Evolutionary conservation across 163 green algal genomes (phyloP).

Genomic region (Coccomyxa subellipsoidea): DNA sequence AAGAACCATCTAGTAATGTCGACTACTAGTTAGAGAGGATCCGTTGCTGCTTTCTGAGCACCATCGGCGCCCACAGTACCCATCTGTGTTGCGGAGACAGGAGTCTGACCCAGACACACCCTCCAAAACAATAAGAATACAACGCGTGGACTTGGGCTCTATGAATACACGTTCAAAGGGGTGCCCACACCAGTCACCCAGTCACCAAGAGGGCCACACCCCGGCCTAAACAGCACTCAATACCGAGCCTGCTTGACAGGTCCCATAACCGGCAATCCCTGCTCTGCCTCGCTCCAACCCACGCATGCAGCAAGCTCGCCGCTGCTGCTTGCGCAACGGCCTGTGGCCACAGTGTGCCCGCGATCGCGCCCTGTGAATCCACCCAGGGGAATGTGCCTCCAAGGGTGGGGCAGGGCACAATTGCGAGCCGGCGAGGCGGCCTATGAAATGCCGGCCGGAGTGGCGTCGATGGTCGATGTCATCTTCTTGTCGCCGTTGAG

Average conservation of each 20-base stretch:
- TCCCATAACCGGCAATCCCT: too few species aligned
- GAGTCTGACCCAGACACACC: neutral
- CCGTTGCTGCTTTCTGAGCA: neutral
- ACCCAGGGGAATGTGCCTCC: too few species aligned
- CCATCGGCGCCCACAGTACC: neutral
- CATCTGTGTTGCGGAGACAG: neutral
- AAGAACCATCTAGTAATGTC: neutral
- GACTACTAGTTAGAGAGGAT: neutral
- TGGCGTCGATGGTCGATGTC: slow-evolving; percentile 53
- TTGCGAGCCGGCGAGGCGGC: neutral
- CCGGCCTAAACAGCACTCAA: too few species aligned
- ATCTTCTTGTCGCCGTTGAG: slow-evolving; percentile 96
- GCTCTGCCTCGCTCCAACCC: too few species aligned
- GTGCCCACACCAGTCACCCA: neutral
- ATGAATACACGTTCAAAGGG: neutral
- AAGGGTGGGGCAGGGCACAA: neutral
- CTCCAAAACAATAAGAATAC: neutral
- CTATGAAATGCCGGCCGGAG: slow-evolving; percentile 74
- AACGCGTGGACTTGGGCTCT: neutral
- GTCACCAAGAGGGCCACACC: too few species aligned
- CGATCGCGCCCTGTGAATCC: too few species aligned
- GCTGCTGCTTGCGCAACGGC: too few species aligned
- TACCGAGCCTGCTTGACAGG: too few species aligned
- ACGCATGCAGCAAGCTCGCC: too few species aligned
- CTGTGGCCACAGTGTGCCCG: too few species aligned